Evolutionary conservation across 257 asterid species (phyloP), one percentile per base, ranked within the genome.

Genomic region (Salvia miltiorrhiza): DNA sequence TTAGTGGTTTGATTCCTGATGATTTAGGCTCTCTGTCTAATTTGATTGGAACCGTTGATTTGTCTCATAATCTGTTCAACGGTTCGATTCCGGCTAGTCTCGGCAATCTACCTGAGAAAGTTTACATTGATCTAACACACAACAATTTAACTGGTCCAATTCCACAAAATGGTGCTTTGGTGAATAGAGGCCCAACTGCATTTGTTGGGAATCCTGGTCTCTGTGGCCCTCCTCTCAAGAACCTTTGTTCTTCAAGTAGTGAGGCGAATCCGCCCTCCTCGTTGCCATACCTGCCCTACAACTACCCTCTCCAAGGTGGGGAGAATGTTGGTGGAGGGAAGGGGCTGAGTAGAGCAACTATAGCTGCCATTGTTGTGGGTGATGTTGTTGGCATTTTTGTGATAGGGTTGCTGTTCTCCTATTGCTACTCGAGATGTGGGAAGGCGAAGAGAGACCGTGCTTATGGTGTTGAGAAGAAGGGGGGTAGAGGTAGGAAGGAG

Each of bases 111-210:
- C 97, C 96, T 7, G 97, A 88, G 81, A 90, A 89, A 69, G 96
- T 93, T 70, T 90, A 91, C 73, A 88, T 93, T 70, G 99, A 93
- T 80, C 84, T 93, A 9, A 88, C 95, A 4, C 71, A 79, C 43
- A 93, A 93, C 74, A 79, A 83, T 9, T 74, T 93, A 57, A 84
- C 78, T 23, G 99, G 99, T 20, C 90, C 97, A 47, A 87, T 93
- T 68, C 99, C 99, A 20, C 96, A 93, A 82, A 88, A 72, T 66
- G 99, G 99, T 44, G 93, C 99, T 77, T 65, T 93, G 16, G 75
- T 87, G 12, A 93, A 87, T 28, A 72, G 96, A 80, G 99, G 99
- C 20, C 99, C 99, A 17, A 93, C 99, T 2, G 99, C 99, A 13
- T 93, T 93, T 72, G 79, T 93, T 49, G 97, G 94, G 63, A 93